phyloP scores from a whole-genome alignment of 257 asterid genomes.

The Eustoma russellianum region DNA sequence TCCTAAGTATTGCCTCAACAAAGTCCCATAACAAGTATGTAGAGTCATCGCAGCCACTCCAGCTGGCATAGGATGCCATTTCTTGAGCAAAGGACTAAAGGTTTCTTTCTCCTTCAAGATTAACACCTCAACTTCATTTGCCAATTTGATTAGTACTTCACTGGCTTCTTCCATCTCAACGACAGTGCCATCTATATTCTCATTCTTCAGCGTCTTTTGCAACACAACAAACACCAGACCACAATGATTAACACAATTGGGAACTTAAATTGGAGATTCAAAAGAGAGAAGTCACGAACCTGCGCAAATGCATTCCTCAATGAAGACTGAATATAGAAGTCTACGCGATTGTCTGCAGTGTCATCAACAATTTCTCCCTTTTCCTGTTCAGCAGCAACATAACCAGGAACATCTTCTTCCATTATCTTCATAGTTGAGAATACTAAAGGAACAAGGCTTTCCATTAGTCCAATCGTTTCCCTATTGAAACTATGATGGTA shows the following conservation, averaged over 20 bases:
- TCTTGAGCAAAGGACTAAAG: constrained; percentile 55
- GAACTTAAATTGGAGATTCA: background rate
- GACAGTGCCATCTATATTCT: constrained; percentile 15
- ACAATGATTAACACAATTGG: background rate
- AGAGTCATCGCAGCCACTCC: constrained; percentile 66
- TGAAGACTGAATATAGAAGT: constrained; percentile 54
- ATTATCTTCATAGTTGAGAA: constrained; percentile 57
- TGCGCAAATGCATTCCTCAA: constrained; percentile 52
- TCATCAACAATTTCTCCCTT: constrained; percentile 26
- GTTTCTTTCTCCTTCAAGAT: constrained; percentile 48
- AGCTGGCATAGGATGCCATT: constrained; percentile 70
- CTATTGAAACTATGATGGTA: constrained; percentile 46
- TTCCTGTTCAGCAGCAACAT: constrained; percentile 27
- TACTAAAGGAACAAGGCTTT: constrained; percentile 49
- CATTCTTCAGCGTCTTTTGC: constrained; percentile 50
- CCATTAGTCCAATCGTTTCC: constrained; percentile 43
- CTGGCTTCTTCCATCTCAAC: constrained; percentile 51
- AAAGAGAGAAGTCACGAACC: constrained; percentile 24
- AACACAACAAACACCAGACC: background rate
- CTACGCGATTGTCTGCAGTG: constrained; percentile 48
- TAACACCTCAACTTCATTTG: constrained; percentile 45
- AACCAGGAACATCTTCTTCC: constrained; percentile 69
- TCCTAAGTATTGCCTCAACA: constrained; percentile 49
- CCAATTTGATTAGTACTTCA: constrained; percentile 49
- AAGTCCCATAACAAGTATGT: constrained; percentile 63